A percentile compares a stretch with the other conserved stretches of the same genome.
Conservation (phyloP, 2,329 filamentous ascomycete genomes). For the Botrytis paeoniae region DNA sequence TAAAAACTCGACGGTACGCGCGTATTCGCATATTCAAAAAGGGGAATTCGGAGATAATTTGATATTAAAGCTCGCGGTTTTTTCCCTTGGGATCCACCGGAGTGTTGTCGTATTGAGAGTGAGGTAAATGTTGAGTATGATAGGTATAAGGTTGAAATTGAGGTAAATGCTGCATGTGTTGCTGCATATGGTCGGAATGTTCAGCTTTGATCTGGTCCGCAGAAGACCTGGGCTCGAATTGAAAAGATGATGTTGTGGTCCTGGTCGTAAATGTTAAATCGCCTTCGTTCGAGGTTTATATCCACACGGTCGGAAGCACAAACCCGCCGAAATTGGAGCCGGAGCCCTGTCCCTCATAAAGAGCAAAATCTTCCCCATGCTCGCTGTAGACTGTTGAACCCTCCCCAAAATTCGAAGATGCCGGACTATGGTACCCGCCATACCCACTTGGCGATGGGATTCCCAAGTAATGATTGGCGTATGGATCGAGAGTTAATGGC, state of each 20-base stretch:
- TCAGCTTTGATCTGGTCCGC: slow-evolving; percentile 32
- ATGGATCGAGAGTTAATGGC: slow-evolving; percentile 53
- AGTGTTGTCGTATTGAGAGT: slow-evolving; percentile 31
- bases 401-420: slow-evolving; percentile 60
- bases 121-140: slow-evolving; percentile 26
- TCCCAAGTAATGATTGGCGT: slow-evolving; percentile 56
- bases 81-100: slow-evolving; percentile 35
- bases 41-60: slow-evolving; percentile 1
- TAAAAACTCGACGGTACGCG: slow-evolving; percentile 2
- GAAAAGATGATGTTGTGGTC: slow-evolving; percentile 33
- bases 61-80: slow-evolving; percentile 35
- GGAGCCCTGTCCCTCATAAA: slow-evolving; percentile 38
- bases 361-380: slow-evolving; percentile 49
- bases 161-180: slow-evolving; percentile 23
- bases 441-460: slow-evolving; percentile 60
- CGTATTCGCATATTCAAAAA: slow-evolving; percentile 25
- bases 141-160: slow-evolving; percentile 20
- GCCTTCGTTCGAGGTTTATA: slow-evolving; percentile 36
- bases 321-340: slow-evolving; percentile 39
- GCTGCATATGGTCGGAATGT: slow-evolving; percentile 21
- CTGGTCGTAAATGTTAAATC: slow-evolving; percentile 38
- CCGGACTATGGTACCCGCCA: slow-evolving; percentile 54
- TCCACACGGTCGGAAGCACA: slow-evolving; percentile 40
- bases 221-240: slow-evolving; percentile 29
- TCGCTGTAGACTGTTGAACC: slow-evolving; percentile 63